Conservation (phyloP, 352 stramenopile genomes). For the Pythium rishiriense region DNA sequence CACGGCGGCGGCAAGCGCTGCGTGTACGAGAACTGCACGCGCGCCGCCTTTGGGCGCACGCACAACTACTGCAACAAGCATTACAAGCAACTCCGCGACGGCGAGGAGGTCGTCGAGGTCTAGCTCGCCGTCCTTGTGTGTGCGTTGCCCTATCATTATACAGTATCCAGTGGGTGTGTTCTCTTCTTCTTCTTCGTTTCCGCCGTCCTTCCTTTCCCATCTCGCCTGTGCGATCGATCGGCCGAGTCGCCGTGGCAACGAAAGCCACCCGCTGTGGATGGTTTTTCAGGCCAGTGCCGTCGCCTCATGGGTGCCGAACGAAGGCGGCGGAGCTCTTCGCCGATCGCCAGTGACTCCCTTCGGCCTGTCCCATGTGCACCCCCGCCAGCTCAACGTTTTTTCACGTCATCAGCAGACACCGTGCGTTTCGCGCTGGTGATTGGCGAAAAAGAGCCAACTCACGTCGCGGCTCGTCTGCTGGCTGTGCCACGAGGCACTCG, state of each 20-base stretch:
- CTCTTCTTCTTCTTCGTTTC: background rate
- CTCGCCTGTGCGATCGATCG: no score
- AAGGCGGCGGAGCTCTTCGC: background rate
- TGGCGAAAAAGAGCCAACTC: background rate
- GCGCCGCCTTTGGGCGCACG: constrained; percentile 34
- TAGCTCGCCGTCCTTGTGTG: background rate
- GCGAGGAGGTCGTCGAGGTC: constrained; percentile 19
- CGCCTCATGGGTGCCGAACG: background rate
- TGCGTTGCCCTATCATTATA: background rate
- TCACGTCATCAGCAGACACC: constrained; percentile 7
- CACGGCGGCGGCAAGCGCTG: constrained; percentile 34
- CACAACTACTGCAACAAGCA: constrained; percentile 29
- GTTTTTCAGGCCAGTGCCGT: background rate
- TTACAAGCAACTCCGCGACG: constrained; percentile 28
- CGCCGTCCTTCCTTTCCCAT: no score
- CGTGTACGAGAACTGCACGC: constrained; percentile 33
- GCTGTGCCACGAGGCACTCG: background rate
- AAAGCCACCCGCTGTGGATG: background rate
- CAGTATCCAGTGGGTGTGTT: background rate
- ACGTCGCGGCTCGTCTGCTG: background rate
- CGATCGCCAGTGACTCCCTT: background rate
- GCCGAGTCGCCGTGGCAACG: no score
- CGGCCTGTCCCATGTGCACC: background rate
- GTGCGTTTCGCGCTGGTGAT: background rate
- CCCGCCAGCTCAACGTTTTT: constrained; percentile 5